These are phyloP conservation scores for Coemansia sp. DNA, from an alignment of 192 early-diverging fungal species.

Conservation along the genomic window DNA sequence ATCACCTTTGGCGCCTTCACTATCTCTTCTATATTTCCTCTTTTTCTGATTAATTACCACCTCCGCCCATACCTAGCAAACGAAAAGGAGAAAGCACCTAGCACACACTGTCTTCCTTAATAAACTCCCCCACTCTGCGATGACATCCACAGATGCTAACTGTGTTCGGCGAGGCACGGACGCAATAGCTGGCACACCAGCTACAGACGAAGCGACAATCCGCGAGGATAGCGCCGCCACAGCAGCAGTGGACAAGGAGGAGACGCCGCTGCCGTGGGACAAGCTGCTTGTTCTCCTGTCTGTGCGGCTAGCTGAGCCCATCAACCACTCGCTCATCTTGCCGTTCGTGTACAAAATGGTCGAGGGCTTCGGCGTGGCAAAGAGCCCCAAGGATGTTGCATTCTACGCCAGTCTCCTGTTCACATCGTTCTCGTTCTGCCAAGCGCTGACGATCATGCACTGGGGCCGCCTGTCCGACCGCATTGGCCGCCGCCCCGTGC, in stretches of 20 bases:
- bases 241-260: constrained; percentile 1
- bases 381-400: constrained; percentile 75
- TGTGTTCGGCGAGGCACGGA: background rate
- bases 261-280: constrained; percentile 51
- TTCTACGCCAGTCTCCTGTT: constrained; percentile 66
- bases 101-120: background rate
- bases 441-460: constrained; percentile 57
- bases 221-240: background rate
- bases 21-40: too few species aligned
- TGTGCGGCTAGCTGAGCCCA: constrained; percentile 63
- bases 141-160: background rate
- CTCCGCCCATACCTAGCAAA: too few species aligned
- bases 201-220: background rate
- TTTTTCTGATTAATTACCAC: too few species aligned
- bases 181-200: background rate
- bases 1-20: too few species aligned
- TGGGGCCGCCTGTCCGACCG: constrained; percentile 79
- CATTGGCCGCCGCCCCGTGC: constrained; percentile 76
- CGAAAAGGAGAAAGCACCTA: background rate
- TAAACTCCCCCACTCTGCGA: background rate
- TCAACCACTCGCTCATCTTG: constrained; percentile 74
- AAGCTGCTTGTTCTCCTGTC: constrained; percentile 32
- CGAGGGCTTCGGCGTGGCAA: constrained; percentile 67
- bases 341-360: constrained; percentile 88
- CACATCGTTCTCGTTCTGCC: constrained; percentile 56